Conservation (phyloP, 345 rosid species). For the Sapria himalayana region DNA sequence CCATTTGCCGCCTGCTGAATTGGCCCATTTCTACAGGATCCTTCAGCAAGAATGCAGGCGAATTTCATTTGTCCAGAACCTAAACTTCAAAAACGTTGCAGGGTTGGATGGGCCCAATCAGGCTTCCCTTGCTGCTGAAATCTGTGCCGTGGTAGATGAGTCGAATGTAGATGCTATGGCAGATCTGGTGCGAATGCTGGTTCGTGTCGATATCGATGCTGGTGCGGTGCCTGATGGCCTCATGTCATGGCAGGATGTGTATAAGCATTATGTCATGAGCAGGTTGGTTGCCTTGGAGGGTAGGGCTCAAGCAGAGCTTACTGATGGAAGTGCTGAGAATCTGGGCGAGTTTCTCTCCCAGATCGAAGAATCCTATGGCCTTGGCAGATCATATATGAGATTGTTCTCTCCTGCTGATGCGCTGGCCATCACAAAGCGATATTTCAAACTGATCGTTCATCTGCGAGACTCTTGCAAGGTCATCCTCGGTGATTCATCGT, state of each 20-base stretch:
- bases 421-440: constrained; percentile 37
- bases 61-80: constrained; percentile 53
- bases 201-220: constrained; percentile 17
- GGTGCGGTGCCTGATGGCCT: constrained; percentile 31
- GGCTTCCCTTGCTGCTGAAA: constrained; percentile 38
- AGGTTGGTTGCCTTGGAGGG: constrained; percentile 31
- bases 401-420: constrained; percentile 42
- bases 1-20: constrained; percentile 13
- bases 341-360: constrained; percentile 38
- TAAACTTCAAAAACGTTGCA: constrained; percentile 69
- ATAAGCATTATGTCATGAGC: constrained; percentile 32
- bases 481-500: constrained; percentile 65
- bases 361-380: constrained; percentile 50
- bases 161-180: constrained; percentile 63
- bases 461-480: constrained; percentile 18
- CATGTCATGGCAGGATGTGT: constrained; percentile 50
- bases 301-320: constrained; percentile 22
- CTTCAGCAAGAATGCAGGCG: constrained; percentile 58
- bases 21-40: constrained; percentile 30
- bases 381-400: constrained; percentile 31
- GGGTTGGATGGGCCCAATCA: constrained; percentile 45
- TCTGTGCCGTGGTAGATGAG: constrained; percentile 36
- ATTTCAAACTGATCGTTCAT: constrained; percentile 29
- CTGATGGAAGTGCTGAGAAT: constrained; percentile 31
- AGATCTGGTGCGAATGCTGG: constrained; percentile 43